Base-by-base conservation (phyloP, 345 rosid genomes). In the Eutrema japonicum region DNA sequence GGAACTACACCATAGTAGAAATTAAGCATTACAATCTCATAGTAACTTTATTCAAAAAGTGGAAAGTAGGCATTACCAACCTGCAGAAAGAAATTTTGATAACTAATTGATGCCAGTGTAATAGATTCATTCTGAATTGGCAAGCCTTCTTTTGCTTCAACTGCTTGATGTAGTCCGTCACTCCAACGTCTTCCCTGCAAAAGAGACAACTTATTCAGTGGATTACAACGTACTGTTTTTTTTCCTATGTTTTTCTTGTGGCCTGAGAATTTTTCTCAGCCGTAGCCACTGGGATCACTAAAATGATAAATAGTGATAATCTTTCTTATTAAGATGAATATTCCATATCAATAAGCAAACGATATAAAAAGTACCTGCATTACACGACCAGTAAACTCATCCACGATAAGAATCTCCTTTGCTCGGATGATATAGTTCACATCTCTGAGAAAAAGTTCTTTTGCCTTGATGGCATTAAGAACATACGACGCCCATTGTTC, bases 81-180 rank as follows among this genome's bases (percentile, higher is more conserved):
- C 98, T 94, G 97, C 49, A 94, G 97, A 76, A 94, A 94, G 89
- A 94, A 94, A 83, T 94, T 94, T 57, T 94, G 98, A 75, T 94
- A 94, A 79, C 98, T 91, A 64, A 94, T 91, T 66, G 98, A 94
- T 51, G 98, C 98, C 77, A 94, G 76, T 36, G 98, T 94, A 69
- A 94, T 76, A 75, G 98, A 89, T 89, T 94, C 97, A 72, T 91
- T 91, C 81, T 94, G 98, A 81, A 94, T 91, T 43, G 98, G 98
- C 84, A 94, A 82, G 49, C 83, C 88, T 82, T 94, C 97, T 84
- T 94, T 94, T 57, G 98, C 98, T 84, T 94, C 98, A 78, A 94
- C 98, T 66, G 98, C 98, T 89, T 94, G 98, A 79, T 94, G 98
- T 82, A 94, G 95, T 68, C 98, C 98, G 80, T 94, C 98, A 80